These are phyloP conservation scores for Heliamphora pulchella DNA, from an alignment of 179 eudicot species.

Conservation along the genomic window DNA sequence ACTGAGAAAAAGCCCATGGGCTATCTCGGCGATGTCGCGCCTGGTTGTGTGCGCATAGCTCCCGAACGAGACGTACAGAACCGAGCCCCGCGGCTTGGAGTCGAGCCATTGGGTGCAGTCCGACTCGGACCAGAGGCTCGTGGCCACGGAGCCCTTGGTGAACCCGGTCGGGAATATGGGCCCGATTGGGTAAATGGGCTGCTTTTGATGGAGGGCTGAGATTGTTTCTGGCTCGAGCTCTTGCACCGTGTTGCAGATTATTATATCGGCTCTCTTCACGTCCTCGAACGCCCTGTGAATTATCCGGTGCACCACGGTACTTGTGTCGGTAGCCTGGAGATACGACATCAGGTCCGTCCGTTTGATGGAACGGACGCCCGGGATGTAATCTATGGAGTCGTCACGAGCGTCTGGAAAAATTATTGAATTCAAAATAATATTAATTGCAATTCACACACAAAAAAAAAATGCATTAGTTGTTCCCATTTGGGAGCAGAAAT, in stretches of 20 bases:
- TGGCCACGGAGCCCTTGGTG: constrained; percentile 26
- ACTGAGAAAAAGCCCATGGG: constrained; percentile 23
- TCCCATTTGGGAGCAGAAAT: no score
- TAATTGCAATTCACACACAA: no score
- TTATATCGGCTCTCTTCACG: constrained; percentile 41
- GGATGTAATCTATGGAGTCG: constrained; percentile 53
- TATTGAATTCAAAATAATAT: background rate
- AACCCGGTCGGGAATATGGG: constrained; percentile 47
- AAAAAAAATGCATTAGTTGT: no score
- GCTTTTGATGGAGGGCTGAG: constrained; percentile 31
- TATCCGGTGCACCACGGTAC: constrained; percentile 25
- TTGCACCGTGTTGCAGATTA: constrained; percentile 52
- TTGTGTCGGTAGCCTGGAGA: constrained; percentile 37
- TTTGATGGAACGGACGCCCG: constrained; percentile 46
- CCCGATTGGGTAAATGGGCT: constrained; percentile 54
- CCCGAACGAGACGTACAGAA: constrained; percentile 29
- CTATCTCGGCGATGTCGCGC: constrained; percentile 24
- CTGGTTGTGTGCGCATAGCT: constrained; percentile 26
- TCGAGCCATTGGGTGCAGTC: constrained; percentile 38
- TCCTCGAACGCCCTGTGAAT: constrained; percentile 34
- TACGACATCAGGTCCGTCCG: constrained; percentile 65
- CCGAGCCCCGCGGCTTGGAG: constrained; percentile 26
- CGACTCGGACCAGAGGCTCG: constrained; percentile 30
- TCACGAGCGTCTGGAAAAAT: constrained; percentile 32
- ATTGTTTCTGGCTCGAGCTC: constrained; percentile 49